Base-by-base conservation (phyloP, 2,329 filamentous ascomycete genomes). In the Pestalotiopsis sp. region DNA sequence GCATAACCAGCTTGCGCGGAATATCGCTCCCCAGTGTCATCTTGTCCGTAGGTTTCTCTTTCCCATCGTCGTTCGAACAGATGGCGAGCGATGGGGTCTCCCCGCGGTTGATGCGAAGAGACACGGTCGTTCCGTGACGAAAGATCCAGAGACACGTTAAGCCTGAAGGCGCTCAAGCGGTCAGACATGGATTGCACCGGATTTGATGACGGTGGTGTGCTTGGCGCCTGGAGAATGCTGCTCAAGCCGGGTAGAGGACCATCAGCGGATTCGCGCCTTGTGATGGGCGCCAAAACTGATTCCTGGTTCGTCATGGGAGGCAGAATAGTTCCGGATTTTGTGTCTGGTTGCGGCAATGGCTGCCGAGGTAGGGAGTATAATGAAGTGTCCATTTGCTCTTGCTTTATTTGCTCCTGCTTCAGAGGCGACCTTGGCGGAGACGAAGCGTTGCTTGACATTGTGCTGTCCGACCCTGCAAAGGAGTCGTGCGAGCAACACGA, bases 401-500 rank as follows among this genome's bases (percentile, higher is more conserved):
- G 59, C 64, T 36, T 36, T 7, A 36, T 36, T 36, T 36, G 17
- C 11, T 75, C 73, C 4, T 69, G 59, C 64, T 70, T 73, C 11
- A 66, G 31, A 17, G 71, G 69, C 3, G 70, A 65, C 20, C 66
- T 69, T n/a, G 61, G 61, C 23, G 75, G 74, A 11, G 76, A 72
- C 2, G 72, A 72, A 2, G 72, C 69, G 17, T 64, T 66, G 6
- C 68, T 67, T 64, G 72, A 70, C 41, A 68, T 23, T 3, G 68
- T 70, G 14, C 70, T 73, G 66, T 68, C 66, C 20, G 69, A 67
- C 3, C 71, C 66, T 9, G 69, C 66, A 4, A 61, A 59, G 5
- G 70, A 73, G 9, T 69, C 71, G 36, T 66, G 66, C 2, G 73
- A 74, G 64, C 70, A 71, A 14, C 69, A 72, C 9, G 73, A 70